Evolutionary conservation across 108 stramenopile genomes (phyloP), one percentile per base, ranked within the genome.

Genomic region (Nitzschia sp.): DNA sequence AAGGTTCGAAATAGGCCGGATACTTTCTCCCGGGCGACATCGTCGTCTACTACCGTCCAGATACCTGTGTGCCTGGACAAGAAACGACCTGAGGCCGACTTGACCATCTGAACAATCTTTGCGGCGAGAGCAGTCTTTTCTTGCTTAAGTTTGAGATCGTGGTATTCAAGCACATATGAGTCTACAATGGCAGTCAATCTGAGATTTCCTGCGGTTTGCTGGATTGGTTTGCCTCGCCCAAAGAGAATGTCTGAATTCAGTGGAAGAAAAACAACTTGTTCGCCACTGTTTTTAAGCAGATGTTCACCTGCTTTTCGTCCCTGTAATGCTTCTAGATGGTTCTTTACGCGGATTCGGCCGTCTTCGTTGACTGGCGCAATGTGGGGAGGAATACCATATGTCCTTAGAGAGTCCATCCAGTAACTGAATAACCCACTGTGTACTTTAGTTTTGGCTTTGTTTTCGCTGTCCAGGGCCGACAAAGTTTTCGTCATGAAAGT

Each of bases 191-290:
- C 38, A 29, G 46, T 15, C 6, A 77, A 58, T 25, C 30, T 18
- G 11, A 66, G 42, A 64, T 78, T 78, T 25, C 77, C 77, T 18
- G 77, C 64, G 45, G 72, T 64, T 19, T 55, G 33, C 31, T 65
- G 42, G 21, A 68, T 72, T 19, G 59, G 66, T 33, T 66, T 38
- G 6, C 77, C 77, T 8, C 77, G 65, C 3, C 77, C 77, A 55
- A 59, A 64, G 24, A 78, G 59, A 18, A 78, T 38, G 34, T 78
- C 77, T 17, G 61, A 62, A 45, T 21, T 46, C 2, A 62, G 26
- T 0, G 61, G 61, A 2, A 62, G 36, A 42, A 13, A 45, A 26
- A 62, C 25, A 6, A 62, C 13, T 13, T 62, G 23, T n/a, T 36
- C 24, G 23, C 26, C 33, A n/a, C 61, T 42, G 5, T 11, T 26